These are phyloP conservation scores for Cordyceps farinosa DNA, from an alignment of 2,329 filamentous ascomycete species.

Conservation along the genomic window DNA sequence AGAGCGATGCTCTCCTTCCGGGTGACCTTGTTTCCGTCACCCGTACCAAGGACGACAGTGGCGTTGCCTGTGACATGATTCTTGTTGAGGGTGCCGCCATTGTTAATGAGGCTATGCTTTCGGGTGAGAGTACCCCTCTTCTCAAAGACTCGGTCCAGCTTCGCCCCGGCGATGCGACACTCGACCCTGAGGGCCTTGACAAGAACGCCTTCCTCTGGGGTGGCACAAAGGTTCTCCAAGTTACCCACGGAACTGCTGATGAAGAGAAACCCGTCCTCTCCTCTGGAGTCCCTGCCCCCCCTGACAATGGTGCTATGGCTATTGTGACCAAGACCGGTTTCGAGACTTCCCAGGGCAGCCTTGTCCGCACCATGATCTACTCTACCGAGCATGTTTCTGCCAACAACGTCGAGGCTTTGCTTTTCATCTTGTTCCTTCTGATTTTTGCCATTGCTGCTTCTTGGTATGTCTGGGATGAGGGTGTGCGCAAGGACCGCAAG, in stretches of 20 bases:
- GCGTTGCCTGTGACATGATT: slow-evolving; percentile 95
- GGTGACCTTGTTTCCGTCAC: slow-evolving; percentile 90
- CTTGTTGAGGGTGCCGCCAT: slow-evolving; percentile 93
- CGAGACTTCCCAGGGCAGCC: slow-evolving; percentile 94
- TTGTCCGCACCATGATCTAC: slow-evolving; percentile 99
- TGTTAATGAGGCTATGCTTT: slow-evolving; percentile 99
- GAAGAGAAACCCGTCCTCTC: slow-evolving; percentile 68
- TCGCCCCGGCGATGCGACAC: slow-evolving; percentile 71
- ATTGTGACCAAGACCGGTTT: slow-evolving; percentile 97
- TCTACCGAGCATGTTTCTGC: slow-evolving; percentile 98
- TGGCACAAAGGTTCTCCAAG: slow-evolving; percentile 93
- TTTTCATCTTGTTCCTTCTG: slow-evolving; percentile 95
- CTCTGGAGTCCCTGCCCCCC: slow-evolving; percentile 77
- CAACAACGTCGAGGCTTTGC: slow-evolving; percentile 92
- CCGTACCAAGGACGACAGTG: slow-evolving; percentile 93
- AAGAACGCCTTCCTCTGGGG: slow-evolving; percentile 97
- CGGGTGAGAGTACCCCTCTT: slow-evolving; percentile 93
- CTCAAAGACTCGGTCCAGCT: slow-evolving; percentile 95
- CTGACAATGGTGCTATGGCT: slow-evolving; percentile 90
- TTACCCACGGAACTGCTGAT: slow-evolving; percentile 79
- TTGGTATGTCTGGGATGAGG: slow-evolving; percentile 99
- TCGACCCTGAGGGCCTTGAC: slow-evolving; percentile 89
- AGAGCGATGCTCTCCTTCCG: slow-evolving; percentile 87
- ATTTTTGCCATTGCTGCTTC: slow-evolving; percentile 96
- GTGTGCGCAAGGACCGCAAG: slow-evolving; percentile 90